Percentiles rank a stretch among this genome's conserved stretches.
Conservation (phyloP, 2,329 filamentous ascomycete genomes). For the Exophiala aquamarina region DNA sequence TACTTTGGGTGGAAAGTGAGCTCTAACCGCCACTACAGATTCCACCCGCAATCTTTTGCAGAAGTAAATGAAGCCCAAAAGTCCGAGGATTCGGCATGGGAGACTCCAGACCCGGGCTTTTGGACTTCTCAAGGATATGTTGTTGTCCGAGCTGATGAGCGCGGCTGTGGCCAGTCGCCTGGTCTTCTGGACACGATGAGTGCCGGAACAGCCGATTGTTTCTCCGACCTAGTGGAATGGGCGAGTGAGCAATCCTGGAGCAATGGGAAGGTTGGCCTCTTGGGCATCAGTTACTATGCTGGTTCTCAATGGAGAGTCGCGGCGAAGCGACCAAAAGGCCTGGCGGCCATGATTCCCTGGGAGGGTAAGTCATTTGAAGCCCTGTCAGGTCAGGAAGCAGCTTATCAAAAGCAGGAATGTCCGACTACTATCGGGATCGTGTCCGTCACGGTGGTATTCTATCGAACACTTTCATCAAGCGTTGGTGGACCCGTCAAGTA, state of each 20-base stretch:
- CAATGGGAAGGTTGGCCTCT: constrained; percentile 50
- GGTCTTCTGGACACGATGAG: constrained; percentile 56
- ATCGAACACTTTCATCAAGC: constrained; percentile 57
- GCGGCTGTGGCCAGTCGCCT: constrained; percentile 53
- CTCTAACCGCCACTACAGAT: constrained; percentile 30
- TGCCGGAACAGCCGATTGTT: constrained; percentile 50
- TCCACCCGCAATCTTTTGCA: constrained; percentile 51
- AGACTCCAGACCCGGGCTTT: constrained; percentile 58
- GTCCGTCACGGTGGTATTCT: constrained; percentile 63
- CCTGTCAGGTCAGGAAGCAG: too few species aligned
- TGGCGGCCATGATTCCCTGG: constrained; percentile 54
- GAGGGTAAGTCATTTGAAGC: constrained; percentile 54
- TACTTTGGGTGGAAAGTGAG: too few species aligned
- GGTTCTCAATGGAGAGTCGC: constrained; percentile 57
- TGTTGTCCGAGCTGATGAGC: constrained; percentile 56
- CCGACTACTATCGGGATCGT: constrained; percentile 56
- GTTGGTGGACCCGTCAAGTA: constrained; percentile 50
- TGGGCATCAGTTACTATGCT: constrained; percentile 55
- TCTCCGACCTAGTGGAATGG: constrained; percentile 56
- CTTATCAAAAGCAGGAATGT: too few species aligned
- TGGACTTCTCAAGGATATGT: constrained; percentile 59
- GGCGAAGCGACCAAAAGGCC: constrained; percentile 51
- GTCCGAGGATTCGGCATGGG: constrained; percentile 58
- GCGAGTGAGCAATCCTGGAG: constrained; percentile 51
- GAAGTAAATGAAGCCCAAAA: constrained; percentile 54